Base-by-base conservation (phyloP, 768 basidiomycete genomes). In the Cantharellus cinnabarinus region DNA sequence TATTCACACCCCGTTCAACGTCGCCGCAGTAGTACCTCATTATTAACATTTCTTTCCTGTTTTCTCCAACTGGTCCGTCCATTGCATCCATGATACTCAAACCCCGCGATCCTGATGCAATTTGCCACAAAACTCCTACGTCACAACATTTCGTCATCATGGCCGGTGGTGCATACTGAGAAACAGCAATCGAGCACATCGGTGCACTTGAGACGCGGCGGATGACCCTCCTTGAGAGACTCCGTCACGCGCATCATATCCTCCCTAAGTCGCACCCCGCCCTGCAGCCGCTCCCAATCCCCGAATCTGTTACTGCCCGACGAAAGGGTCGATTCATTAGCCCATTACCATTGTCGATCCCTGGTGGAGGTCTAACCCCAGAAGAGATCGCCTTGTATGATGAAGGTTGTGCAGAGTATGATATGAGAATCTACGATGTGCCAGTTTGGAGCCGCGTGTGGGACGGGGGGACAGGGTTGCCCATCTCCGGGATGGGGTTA, bases 131-230 rank as follows among this genome's bases (percentile, higher is more conserved):
- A 29, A 29, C 20, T 29, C 20, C 20, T 29, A 29, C 20, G 20
- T 29, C 20, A 29, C 20, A 29, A 29, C 20, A 29, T 29, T 29
- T 29, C 20, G 20, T 1, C 20, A 29, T 29, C 20, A 29, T 29
- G 44, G 10, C 29, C 44, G 10, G 29, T 48, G 44, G 44, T 29
- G 44, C 10, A 10, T 29, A 10, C 29, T 48, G 48, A 29, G 3
- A 35, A 41, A n/a, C 50, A 94, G 90, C 90, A 15, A 90, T 94
- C 68, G 90, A 94, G 60, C 81, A 91, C 64, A 74, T 94, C 62
- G 78, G 79, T 40, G 75, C 75, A 0, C 75, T 93, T 37, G 71
- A 87, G 10, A 70, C 75, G 2, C 77, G 83, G 55, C 82, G 79
- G 5, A 72, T 76, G 10, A 68, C 68, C 2, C 75, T 90, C 50